These are phyloP conservation scores for Phyllosticta citribraziliensis DNA, from an alignment of 2,329 filamentous ascomycete genomes.

Conservation along the genomic window DNA sequence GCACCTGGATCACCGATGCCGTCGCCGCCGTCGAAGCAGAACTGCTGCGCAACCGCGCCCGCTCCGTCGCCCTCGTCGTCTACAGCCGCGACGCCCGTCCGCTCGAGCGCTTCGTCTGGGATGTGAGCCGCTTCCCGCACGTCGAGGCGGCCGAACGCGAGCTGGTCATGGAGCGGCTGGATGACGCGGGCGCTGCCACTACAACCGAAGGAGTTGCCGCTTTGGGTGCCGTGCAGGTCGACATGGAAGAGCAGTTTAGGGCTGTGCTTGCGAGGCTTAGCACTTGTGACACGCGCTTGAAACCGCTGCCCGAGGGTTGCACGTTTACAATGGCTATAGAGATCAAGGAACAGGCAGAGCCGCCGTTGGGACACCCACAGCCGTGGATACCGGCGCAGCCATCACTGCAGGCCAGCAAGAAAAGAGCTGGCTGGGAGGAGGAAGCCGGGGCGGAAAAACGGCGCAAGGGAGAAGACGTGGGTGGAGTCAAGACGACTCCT, in stretches of 20 bases:
- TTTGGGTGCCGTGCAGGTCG: conserved; percentile 25
- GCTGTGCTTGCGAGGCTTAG: conserved; percentile 56
- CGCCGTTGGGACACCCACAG: conserved; percentile 41
- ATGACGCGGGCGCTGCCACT: neutral
- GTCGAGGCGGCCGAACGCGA: conserved; percentile 25
- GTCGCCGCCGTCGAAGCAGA: conserved; percentile 62
- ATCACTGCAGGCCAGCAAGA: neutral
- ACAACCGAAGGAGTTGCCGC: conserved; percentile 9
- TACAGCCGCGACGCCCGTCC: conserved; percentile 39
- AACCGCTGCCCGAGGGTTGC: conserved; percentile 51
- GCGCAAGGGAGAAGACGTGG: conserved; percentile 30
- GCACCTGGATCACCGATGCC: conserved; percentile 75
- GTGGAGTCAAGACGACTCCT: conserved; percentile 48
- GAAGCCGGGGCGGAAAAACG: conserved; percentile 13
- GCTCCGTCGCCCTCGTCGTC: conserved; percentile 47
- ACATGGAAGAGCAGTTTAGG: conserved; percentile 64
- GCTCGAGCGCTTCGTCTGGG: conserved; percentile 52
- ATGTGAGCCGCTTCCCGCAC: conserved; percentile 46
- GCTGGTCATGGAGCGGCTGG: neutral
- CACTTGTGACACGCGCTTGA: conserved; percentile 48
- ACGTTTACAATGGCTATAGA: conserved; percentile 72
- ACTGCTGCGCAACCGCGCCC: conserved; percentile 48
- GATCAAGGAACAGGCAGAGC: conserved; percentile 49
- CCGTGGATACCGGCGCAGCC: conserved; percentile 18
- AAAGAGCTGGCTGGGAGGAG: conserved; percentile 14